Evolutionary conservation across 768 basidiomycete genomes (phyloP).

Genomic region (Xerocomellus chrysenteron): DNA sequence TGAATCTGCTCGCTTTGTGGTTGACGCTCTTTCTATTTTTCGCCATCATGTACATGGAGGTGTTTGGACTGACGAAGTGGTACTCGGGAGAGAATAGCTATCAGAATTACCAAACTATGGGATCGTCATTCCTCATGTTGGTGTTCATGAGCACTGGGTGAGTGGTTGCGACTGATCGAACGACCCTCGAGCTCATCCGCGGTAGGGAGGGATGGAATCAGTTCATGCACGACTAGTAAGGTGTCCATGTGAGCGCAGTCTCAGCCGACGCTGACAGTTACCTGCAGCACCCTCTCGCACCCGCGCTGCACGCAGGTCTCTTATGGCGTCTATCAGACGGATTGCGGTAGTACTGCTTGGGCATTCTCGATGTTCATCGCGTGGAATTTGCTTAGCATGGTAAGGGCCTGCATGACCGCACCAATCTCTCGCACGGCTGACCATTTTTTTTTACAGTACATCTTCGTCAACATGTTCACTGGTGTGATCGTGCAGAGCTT

Average conservation of each 20-base stretch:
- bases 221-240: constrained; percentile 94
- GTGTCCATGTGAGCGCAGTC: background rate
- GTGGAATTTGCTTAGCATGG: constrained; percentile 96
- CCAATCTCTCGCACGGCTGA: constrained; percentile 13
- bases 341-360: constrained; percentile 86
- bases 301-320: constrained; percentile 74
- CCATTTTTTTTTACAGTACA: constrained; percentile 56
- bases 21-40: constrained; percentile 88
- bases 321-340: constrained; percentile 54
- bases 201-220: constrained; percentile 92
- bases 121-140: constrained; percentile 82
- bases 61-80: constrained; percentile 91
- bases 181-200: constrained; percentile 4
- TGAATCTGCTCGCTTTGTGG: constrained; percentile 87
- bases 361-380: constrained; percentile 86
- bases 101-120: constrained; percentile 79
- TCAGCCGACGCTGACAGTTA: background rate
- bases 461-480: constrained; percentile 95
- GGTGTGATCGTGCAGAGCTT: constrained; percentile 97
- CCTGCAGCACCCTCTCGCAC: constrained; percentile 63
- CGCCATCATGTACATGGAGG: constrained; percentile 83
- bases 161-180: constrained; percentile 24
- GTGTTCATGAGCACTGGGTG: constrained; percentile 93
- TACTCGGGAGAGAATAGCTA: constrained; percentile 62
- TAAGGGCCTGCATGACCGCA: constrained; percentile 28